Conservation (phyloP, 1,284 basidiomycete species). For the Sphagnurus paluster region DNA sequence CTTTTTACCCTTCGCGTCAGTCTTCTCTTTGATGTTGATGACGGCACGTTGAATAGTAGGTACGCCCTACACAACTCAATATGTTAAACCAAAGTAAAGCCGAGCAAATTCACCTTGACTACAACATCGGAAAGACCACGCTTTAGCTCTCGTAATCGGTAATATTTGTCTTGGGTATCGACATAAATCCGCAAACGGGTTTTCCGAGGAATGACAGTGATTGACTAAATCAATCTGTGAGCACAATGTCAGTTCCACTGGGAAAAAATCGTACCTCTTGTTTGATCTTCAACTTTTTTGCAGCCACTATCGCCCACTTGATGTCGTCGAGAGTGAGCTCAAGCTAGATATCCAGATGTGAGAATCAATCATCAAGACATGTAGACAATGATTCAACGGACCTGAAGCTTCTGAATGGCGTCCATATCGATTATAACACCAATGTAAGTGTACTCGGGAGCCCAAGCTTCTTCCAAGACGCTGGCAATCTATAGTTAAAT, state of each 20-base stretch:
- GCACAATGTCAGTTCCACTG: not conserved
- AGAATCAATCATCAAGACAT: constrained; percentile 5
- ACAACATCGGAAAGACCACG: constrained; percentile 81
- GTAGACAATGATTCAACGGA: constrained; percentile 26
- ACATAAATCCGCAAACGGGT: constrained; percentile 87
- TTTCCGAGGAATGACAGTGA: constrained; percentile 73
- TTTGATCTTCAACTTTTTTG: constrained; percentile 93
- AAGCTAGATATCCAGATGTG: constrained; percentile 48
- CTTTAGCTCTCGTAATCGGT: constrained; percentile 84
- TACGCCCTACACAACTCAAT: constrained; percentile 59
- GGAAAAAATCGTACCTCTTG: constrained; percentile 56
- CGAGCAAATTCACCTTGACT: constrained; percentile 66
- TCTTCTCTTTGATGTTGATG: constrained; percentile 89
- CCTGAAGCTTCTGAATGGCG: constrained; percentile 90
- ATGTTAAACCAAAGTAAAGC: not conserved
- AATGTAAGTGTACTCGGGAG: constrained; percentile 88
- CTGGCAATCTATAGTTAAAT: constrained; percentile 74
- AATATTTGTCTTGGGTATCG: constrained; percentile 85
- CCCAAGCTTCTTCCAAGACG: constrained; percentile 96
- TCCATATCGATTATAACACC: constrained; percentile 92
- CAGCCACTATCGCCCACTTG: constrained; percentile 86
- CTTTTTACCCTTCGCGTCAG: constrained; percentile 73
- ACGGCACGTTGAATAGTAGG: constrained; percentile 85
- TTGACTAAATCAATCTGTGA: constrained; percentile 46
- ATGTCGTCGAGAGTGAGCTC: constrained; percentile 94